These are phyloP conservation scores for Pseudopyrenochaeta lycopersici DNA, from an alignment of 2,329 filamentous ascomycete genomes.

Conservation along the genomic window DNA sequence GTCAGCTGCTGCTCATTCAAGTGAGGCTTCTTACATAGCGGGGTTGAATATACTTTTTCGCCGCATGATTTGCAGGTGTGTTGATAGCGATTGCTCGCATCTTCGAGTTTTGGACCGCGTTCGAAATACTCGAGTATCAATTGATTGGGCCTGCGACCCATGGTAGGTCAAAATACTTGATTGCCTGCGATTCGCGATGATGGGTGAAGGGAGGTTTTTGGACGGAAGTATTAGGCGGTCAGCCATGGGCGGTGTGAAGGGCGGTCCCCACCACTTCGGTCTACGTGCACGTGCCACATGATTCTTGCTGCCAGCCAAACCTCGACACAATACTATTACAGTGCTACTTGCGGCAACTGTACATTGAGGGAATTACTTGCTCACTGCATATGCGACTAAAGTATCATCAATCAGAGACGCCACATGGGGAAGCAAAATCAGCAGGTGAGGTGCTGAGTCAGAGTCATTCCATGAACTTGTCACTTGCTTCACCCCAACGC, in stretches of 20 bases:
- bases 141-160: constrained; percentile 85
- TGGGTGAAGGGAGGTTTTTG: constrained; percentile 10
- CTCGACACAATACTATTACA: no score
- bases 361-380: no score
- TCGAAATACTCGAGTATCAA: constrained; percentile 90
- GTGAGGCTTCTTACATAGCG: constrained; percentile 19
- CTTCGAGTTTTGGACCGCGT: constrained; percentile 83
- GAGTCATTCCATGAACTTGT: no score
- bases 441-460: no score
- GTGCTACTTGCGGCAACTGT: no score
- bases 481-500: no score
- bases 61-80: constrained; percentile 90
- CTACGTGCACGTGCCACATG: background rate
- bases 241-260: constrained; percentile 11
- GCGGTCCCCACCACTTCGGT: background rate
- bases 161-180: constrained; percentile 47
- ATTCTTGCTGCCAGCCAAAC: background rate
- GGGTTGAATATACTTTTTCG: constrained; percentile 64
- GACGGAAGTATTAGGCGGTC: constrained; percentile 14
- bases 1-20: constrained; percentile 29
- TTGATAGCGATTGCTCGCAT: constrained; percentile 90
- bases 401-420: no score
- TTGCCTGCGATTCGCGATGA: background rate
- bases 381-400: background rate
- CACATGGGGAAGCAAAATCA: no score